Evolutionary conservation across 2,329 filamentous ascomycete genomes (phyloP).

Genomic region (Canariomyces notabilis): DNA sequence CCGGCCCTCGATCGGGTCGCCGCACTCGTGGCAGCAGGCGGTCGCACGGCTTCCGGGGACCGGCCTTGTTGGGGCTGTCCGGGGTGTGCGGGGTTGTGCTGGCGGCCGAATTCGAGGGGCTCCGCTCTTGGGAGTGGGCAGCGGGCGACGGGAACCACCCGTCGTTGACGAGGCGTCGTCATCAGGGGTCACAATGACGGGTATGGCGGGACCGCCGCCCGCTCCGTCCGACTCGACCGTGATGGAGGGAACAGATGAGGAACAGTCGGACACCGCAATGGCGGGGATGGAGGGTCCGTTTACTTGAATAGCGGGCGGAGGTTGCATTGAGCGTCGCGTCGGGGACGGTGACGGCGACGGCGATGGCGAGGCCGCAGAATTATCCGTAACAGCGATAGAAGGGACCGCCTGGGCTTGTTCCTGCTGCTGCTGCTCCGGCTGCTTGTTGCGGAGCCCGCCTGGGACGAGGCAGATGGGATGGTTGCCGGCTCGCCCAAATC

Average conservation of each 20-base stretch:
- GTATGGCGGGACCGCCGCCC: slow-evolving; percentile 28
- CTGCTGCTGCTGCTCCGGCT: slow-evolving; percentile 28
- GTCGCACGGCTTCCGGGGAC: slow-evolving; percentile 49
- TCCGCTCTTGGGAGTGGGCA: slow-evolving; percentile 43
- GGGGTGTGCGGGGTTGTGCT: slow-evolving; percentile 47
- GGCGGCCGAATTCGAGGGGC: slow-evolving; percentile 31
- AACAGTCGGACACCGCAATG: slow-evolving; percentile 41
- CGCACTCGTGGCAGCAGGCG: slow-evolving; percentile 79
- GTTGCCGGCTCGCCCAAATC: slow-evolving; percentile 27
- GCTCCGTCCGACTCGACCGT: slow-evolving; percentile 32
- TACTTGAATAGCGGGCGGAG: slow-evolving; percentile 42
- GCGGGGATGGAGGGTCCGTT: slow-evolving; percentile 45
- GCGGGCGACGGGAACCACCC: slow-evolving; percentile 36
- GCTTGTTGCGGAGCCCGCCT: slow-evolving; percentile 22
- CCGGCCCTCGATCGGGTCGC: slow-evolving; percentile 78
- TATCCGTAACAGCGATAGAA: slow-evolving; percentile 52
- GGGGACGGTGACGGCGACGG: slow-evolving; percentile 33
- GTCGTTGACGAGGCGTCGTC: slow-evolving; percentile 26
- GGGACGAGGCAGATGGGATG: slow-evolving; percentile 22
- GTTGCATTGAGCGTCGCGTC: slow-evolving; percentile 31
- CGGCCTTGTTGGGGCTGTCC: slow-evolving; percentile 50
- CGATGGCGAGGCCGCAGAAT: slow-evolving; percentile 34
- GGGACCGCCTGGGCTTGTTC: slow-evolving; percentile 36
- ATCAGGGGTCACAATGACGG: slow-evolving; percentile 44
- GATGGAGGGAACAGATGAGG: slow-evolving; percentile 32